Percentiles rank a stretch among this genome's conserved stretches.
Conservation (phyloP, 2,329 filamentous ascomycete genomes). For the Penicillium expansum region DNA sequence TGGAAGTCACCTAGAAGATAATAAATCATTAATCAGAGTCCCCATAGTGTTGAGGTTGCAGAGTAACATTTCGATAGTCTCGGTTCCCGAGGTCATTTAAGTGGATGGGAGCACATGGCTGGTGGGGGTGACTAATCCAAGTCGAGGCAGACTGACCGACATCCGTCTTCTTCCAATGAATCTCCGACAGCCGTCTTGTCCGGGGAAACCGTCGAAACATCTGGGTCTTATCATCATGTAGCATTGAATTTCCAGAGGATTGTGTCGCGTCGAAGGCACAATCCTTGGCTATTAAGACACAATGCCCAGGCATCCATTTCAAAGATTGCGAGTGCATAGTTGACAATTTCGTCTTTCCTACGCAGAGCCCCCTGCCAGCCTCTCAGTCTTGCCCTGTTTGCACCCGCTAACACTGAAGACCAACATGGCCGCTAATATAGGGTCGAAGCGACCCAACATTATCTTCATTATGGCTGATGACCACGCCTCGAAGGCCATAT, state of each 20-base stretch:
- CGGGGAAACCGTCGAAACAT: background rate
- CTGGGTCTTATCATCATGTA: background rate
- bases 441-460: slow-evolving; percentile 29
- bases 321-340: background rate
- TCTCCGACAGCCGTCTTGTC: background rate
- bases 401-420: background rate
- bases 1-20: background rate
- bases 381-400: background rate
- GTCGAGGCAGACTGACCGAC: background rate
- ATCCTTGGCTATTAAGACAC: background rate
- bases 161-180: background rate
- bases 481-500: slow-evolving; percentile 53
- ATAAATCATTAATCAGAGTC: background rate
- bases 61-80: background rate
- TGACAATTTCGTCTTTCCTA: background rate
- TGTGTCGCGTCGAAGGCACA: background rate
- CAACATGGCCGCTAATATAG: background rate
- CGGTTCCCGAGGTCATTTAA: background rate
- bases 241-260: background rate
- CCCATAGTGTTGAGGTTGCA: background rate
- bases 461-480: slow-evolving; percentile 58
- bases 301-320: background rate
- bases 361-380: background rate
- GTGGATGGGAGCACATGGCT: background rate
- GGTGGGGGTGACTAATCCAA: background rate